Base-by-base conservation (phyloP, 2,329 filamentous ascomycete species). In the Trichoderma sp. region DNA sequence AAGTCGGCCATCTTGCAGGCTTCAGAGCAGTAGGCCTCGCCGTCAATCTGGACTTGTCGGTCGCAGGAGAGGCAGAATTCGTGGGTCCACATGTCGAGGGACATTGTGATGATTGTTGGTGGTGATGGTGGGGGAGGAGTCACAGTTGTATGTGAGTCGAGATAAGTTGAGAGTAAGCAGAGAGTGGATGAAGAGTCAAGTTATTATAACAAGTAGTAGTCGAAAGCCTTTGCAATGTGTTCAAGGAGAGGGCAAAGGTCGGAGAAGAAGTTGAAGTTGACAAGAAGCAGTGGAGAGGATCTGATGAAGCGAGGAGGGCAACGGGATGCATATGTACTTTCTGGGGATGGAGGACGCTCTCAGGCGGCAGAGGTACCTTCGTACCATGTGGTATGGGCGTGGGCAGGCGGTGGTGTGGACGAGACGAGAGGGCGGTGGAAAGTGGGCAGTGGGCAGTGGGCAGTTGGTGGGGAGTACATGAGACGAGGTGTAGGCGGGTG, bases 1-100 rank as follows among this genome's bases (percentile, higher is more conserved):
- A 95, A 89, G 81, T 97, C 94, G 73, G 92, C 91, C 56, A 97
- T 85, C 73, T 93, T 89, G 86, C 94, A 97, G 35, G 92, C 88
- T 82, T 97, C 94, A 58, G 93, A 97, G 86, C 94, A 97, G 86
- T 97, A 97, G 73, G 92, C 89, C 71, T 90, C 90, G 68, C 89
- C 89, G 73, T 92, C 88, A 71, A 92, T 94, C 82, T 96, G 92
- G 61, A 81, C 80, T 75, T 82, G 81, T 83, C 91, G 91, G 83
- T 97, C 94, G 85, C 94, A 97, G 83, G 92, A 90, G 75, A 97
- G 89, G 86, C 94, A 97, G 87, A 93, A 97, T 81, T 96, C 91
- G 80, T 92, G 92, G 76, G 92, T 92, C 93, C 94, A 97, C 77
- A 84, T 81, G 74, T 88, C 86, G 77, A 83, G 82, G 79, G 85